Evolutionary conservation across 768 basidiomycete genomes (phyloP).

Genomic region (Mrakia blollopis): DNA sequence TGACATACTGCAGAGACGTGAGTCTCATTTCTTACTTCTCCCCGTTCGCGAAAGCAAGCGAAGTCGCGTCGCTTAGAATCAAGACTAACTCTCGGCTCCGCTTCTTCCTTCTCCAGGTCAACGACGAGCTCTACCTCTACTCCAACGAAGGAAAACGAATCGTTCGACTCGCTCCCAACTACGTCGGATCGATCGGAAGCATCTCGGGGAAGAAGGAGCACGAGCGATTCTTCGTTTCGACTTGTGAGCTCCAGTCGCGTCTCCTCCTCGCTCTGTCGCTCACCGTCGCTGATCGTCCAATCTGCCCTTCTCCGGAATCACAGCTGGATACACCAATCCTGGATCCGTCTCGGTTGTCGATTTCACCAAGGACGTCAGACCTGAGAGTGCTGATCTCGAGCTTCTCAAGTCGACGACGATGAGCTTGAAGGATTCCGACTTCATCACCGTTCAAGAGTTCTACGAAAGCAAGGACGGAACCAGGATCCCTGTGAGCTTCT

Average conservation of each 20-base stretch:
- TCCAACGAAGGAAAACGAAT: conserved; percentile 52
- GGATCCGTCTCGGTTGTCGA: conserved; percentile 62
- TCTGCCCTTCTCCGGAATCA: too few relatives aligned
- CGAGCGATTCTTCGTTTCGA: conserved; percentile 56
- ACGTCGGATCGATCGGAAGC: conserved; percentile 62
- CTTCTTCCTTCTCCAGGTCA: conserved; percentile 52
- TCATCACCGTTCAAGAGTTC: conserved; percentile 66
- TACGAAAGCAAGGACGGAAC: conserved; percentile 74
- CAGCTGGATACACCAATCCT: conserved; percentile 63
- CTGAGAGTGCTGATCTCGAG: conserved; percentile 50
- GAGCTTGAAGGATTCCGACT: conserved; percentile 63
- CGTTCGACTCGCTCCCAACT: conserved; percentile 57
- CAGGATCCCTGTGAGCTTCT: conserved; percentile 51
- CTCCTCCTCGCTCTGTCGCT: background rate
- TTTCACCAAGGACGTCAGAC: conserved; percentile 43
- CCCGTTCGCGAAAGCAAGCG: background rate
- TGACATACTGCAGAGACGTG: conserved; percentile 69
- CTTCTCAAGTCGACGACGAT: conserved; percentile 58
- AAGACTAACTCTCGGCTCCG: background rate
- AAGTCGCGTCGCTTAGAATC: background rate
- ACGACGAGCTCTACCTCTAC: conserved; percentile 72
- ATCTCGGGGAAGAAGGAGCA: conserved; percentile 52
- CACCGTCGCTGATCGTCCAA: background rate
- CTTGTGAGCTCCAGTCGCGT: background rate
- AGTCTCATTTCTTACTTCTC: conserved; percentile 36